These are phyloP conservation scores for Microcos paniculata DNA, from an alignment of 345 rosid species.

Conservation along the genomic window DNA sequence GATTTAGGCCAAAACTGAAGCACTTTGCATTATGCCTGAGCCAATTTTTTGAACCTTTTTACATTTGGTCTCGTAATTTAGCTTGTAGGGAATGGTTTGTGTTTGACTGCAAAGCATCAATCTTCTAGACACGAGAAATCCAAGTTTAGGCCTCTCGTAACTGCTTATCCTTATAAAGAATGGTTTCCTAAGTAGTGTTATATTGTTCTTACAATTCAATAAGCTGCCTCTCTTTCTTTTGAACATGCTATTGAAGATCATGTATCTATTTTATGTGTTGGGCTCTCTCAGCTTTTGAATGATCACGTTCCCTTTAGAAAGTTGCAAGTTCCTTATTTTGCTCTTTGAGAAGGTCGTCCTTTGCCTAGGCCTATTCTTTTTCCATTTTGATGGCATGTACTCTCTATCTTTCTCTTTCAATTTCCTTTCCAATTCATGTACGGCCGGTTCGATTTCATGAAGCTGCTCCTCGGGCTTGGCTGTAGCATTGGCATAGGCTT, in stretches of 20 bases:
- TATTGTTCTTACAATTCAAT: conserved; percentile 90
- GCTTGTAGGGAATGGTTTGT: conserved; percentile 75
- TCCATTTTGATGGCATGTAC: conserved; percentile 80
- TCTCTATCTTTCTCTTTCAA: conserved; percentile 87
- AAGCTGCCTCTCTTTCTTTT: conserved; percentile 86
- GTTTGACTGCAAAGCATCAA: conserved; percentile 79
- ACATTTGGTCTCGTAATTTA: conserved; percentile 57
- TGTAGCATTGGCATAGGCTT: too few species aligned
- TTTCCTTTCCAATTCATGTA: conserved; percentile 70
- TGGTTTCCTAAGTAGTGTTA: conserved; percentile 85
- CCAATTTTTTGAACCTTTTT: conserved; percentile 22
- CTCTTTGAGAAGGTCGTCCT: conserved; percentile 86
- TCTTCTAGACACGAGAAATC: conserved; percentile 79
- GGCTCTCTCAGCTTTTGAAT: conserved; percentile 88
- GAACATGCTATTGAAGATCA: conserved; percentile 86
- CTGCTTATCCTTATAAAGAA: conserved; percentile 84
- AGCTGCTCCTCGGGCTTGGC: conserved; percentile 83
- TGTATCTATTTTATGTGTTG: conserved; percentile 76
- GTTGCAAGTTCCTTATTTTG: conserved; percentile 86
- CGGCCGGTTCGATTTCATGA: conserved; percentile 57
- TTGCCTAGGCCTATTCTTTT: conserved; percentile 98
- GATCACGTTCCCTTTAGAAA: conserved; percentile 95
- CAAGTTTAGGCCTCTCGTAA: conserved; percentile 75
- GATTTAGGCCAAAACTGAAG: conserved; percentile 25
- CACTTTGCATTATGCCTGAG: conserved; percentile 27